Percentiles rank a stretch among this genome's conserved stretches.
phyloP scores from a whole-genome alignment of 352 stramenopile species.

The Globisporangium recalcitrans region DNA sequence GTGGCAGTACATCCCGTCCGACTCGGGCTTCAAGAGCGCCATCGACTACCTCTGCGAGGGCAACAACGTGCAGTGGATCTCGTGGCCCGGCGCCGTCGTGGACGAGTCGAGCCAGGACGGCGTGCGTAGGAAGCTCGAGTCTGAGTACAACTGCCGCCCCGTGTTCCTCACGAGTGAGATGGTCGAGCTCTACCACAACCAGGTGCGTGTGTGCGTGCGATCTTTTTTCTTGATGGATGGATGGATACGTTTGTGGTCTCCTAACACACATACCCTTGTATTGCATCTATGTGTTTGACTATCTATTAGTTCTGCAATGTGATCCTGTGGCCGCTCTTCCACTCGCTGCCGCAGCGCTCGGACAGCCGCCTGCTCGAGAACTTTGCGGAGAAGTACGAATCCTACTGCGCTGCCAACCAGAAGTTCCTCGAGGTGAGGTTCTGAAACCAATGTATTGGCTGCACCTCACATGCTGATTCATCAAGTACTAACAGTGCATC shows the following conservation, averaged over 20 bases:
- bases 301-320: conserved; percentile 78
- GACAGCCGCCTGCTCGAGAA: conserved; percentile 71
- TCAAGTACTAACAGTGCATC: not conserved
- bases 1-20: conserved; percentile 68
- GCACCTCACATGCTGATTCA: not conserved
- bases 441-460: not conserved
- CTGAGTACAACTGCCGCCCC: conserved; percentile 79
- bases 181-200: conserved; percentile 83
- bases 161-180: conserved; percentile 79
- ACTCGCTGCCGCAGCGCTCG: conserved; percentile 80
- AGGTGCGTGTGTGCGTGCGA: conserved; percentile 18
- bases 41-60: conserved; percentile 66
- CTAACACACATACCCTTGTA: not conserved
- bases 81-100: conserved; percentile 80
- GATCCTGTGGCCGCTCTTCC: conserved; percentile 88
- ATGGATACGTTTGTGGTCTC: not conserved
- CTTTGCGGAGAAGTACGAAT: conserved; percentile 84
- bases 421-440: conserved; percentile 70
- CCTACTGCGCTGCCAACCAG: conserved; percentile 85
- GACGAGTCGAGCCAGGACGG: conserved; percentile 76
- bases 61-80: conserved; percentile 89
- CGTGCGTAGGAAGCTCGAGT: conserved; percentile 65
- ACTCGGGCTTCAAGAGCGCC: conserved; percentile 63
- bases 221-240: not conserved
- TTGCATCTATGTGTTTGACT: not conserved